A percentile compares a stretch with the other conserved stretches of the same genome.
phyloP scores from a whole-genome alignment of 2,329 filamentous ascomycete species.

The Pseudogymnoascus sp. region DNA sequence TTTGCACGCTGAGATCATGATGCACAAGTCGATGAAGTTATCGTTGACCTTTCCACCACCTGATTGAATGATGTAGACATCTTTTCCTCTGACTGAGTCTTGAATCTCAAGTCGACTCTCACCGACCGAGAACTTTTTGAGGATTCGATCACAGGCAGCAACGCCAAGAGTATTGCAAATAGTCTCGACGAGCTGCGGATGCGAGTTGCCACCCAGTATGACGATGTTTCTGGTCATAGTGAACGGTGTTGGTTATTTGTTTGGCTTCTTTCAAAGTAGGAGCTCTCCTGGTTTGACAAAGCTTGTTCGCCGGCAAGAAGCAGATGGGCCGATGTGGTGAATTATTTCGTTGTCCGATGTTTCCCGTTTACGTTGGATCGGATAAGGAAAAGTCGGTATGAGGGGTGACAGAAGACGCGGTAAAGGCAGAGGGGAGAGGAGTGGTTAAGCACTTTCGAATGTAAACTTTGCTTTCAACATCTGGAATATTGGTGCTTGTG shows the following conservation, averaged over 20 bases:
- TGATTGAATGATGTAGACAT: slow-evolving; percentile 97
- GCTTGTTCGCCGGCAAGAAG: neutral
- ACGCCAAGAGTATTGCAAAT: slow-evolving; percentile 87
- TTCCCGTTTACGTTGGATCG: slow-evolving; percentile 8
- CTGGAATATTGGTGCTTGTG: slow-evolving; percentile 9
- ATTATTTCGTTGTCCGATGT: neutral
- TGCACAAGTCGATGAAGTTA: slow-evolving; percentile 90
- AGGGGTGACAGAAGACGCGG: slow-evolving; percentile 1
- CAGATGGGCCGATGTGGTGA: neutral
- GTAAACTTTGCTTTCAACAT: slow-evolving; percentile 10
- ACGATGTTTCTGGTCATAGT: slow-evolving; percentile 91
- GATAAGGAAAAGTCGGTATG: slow-evolving; percentile 7
- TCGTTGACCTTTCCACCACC: slow-evolving; percentile 92
- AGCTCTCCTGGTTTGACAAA: neutral
- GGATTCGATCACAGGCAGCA: slow-evolving; percentile 72
- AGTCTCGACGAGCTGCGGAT: slow-evolving; percentile 76
- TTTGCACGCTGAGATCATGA: slow-evolving; percentile 98
- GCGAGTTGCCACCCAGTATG: slow-evolving; percentile 85
- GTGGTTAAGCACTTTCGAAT: slow-evolving; percentile 12
- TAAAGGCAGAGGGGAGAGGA: slow-evolving; percentile 4
- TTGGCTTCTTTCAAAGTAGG: neutral
- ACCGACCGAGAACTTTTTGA: slow-evolving; percentile 89
- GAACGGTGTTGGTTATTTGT: neutral
- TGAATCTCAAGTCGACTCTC: slow-evolving; percentile 93
- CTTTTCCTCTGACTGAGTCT: slow-evolving; percentile 93